These are phyloP conservation scores for Rhynchosporium secalis DNA, from an alignment of 2,329 filamentous ascomycete genomes.

Conservation along the genomic window DNA sequence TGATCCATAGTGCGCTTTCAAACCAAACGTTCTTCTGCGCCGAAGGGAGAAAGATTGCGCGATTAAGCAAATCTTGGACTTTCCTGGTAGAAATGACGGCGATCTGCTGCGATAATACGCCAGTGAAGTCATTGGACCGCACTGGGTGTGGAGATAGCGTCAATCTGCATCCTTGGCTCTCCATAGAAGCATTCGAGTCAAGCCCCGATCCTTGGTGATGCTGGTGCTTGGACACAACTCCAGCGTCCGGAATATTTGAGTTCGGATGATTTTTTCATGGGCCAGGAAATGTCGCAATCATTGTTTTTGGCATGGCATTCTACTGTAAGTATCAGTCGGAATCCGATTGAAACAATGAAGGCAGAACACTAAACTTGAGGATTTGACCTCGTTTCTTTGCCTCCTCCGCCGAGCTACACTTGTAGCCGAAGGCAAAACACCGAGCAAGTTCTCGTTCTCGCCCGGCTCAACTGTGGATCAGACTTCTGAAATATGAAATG, in stretches of 20 bases:
- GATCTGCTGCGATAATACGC: conserved; percentile 1
- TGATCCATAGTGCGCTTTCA: conserved; percentile 5
- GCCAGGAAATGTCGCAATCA: not conserved
- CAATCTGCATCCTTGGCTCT: not conserved
- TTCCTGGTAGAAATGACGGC: conserved; percentile 3
- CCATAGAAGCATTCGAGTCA: not conserved
- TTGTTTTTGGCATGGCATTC: too few relatives aligned
- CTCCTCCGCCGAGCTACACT: not conserved
- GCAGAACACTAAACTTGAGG: too few relatives aligned
- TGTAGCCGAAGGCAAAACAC: not conserved
- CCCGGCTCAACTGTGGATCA: conserved; percentile 4
- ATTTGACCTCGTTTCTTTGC: not conserved
- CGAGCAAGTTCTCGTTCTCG: not conserved
- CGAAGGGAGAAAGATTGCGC: conserved; percentile 1
- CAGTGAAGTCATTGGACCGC: conserved; percentile 9
- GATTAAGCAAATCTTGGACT: not conserved
- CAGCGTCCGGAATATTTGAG: not conserved
- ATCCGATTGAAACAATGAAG: too few relatives aligned
- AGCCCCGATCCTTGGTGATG: not conserved
- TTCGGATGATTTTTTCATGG: not conserved
- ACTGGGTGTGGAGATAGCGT: conserved; percentile 8
- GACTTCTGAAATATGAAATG: not conserved
- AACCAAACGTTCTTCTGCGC: not conserved
- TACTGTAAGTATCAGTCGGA: too few relatives aligned
- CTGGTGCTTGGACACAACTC: not conserved